A percentile compares a stretch with the other conserved stretches of the same genome.
Conservation (phyloP, 495 filamentous ascomycete species). For the Arthonia radiata region DNA sequence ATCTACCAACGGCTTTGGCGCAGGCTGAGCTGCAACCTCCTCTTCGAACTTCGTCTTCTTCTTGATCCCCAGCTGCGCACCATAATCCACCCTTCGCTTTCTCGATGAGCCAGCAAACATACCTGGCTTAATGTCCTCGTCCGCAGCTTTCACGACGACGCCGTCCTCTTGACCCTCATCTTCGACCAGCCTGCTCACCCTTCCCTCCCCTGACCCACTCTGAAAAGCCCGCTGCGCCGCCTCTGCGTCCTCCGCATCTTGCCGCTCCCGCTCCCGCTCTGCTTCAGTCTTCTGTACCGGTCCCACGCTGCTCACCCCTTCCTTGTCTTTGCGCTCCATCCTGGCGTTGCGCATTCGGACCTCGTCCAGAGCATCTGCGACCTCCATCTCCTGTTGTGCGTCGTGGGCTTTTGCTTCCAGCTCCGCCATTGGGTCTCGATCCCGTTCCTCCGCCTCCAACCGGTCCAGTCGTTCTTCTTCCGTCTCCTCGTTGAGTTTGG, state of each 20-base stretch:
- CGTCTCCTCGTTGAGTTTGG: slow-evolving; percentile 32
- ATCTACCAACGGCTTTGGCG: no score
- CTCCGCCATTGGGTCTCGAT: slow-evolving; percentile 52
- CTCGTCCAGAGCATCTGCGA: slow-evolving; percentile 90
- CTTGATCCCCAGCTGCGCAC: slow-evolving; percentile 62
- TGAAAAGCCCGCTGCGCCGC: slow-evolving; percentile 56
- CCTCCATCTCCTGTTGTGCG: slow-evolving; percentile 89
- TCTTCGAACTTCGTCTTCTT: no score
- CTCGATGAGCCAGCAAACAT: slow-evolving; percentile 4
- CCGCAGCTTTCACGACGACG: slow-evolving; percentile 8
- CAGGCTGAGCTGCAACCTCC: no score
- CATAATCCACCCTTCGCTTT: slow-evolving; percentile 15
- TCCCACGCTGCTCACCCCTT: slow-evolving; percentile 21
- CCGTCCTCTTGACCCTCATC: slow-evolving; percentile 15
- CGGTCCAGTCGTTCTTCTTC: slow-evolving; percentile 72
- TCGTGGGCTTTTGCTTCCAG: slow-evolving; percentile 67
- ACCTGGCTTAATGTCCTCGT: slow-evolving; percentile 6
- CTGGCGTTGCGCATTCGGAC: slow-evolving; percentile 78
- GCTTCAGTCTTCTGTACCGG: slow-evolving; percentile 16
- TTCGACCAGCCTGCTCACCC: slow-evolving; percentile 19
- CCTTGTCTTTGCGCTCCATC: slow-evolving; percentile 43
- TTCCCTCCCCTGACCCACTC: slow-evolving; percentile 31
- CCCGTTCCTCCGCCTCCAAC: slow-evolving; percentile 30
- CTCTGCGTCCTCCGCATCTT: slow-evolving; percentile 72
- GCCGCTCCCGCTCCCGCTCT: slow-evolving; percentile 33